These are phyloP conservation scores for Cladorrhinum samala DNA, from an alignment of 495 filamentous ascomycete genomes.

Conservation along the genomic window DNA sequence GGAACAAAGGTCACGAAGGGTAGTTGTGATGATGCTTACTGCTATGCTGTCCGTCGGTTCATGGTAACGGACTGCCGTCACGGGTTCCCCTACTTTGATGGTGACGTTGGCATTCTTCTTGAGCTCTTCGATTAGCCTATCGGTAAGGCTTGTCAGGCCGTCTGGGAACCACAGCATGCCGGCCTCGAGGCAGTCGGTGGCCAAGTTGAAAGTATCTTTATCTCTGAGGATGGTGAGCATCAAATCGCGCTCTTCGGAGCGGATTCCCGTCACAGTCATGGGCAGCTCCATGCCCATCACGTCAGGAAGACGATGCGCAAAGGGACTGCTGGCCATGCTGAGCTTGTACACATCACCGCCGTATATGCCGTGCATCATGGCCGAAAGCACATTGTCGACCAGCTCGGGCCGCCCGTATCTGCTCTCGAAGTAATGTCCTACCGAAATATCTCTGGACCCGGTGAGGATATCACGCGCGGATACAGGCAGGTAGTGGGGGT, in stretches of 20 bases:
- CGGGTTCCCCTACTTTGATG: conserved; percentile 41
- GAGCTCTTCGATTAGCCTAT: conserved; percentile 43
- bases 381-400: conserved; percentile 72
- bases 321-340: conserved; percentile 53
- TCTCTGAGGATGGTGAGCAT: neutral
- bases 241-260: conserved; percentile 5
- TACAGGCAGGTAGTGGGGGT: no score
- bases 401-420: conserved; percentile 46
- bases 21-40: conserved; percentile 3
- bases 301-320: conserved; percentile 5
- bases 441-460: conserved; percentile 51
- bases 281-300: neutral
- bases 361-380: conserved; percentile 82
- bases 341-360: conserved; percentile 84
- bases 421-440: conserved; percentile 61
- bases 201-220: conserved; percentile 4
- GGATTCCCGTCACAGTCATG: neutral
- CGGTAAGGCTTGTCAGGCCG: conserved; percentile 50
- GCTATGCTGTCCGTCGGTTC: conserved; percentile 11
- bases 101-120: conserved; percentile 43
- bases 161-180: conserved; percentile 42
- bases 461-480: neutral
- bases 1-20: neutral
- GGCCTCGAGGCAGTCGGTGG: neutral
- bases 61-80: conserved; percentile 29